These are phyloP conservation scores for Iris macrosiphon DNA, from an alignment of 106 monocot species.

Conservation along the genomic window DNA sequence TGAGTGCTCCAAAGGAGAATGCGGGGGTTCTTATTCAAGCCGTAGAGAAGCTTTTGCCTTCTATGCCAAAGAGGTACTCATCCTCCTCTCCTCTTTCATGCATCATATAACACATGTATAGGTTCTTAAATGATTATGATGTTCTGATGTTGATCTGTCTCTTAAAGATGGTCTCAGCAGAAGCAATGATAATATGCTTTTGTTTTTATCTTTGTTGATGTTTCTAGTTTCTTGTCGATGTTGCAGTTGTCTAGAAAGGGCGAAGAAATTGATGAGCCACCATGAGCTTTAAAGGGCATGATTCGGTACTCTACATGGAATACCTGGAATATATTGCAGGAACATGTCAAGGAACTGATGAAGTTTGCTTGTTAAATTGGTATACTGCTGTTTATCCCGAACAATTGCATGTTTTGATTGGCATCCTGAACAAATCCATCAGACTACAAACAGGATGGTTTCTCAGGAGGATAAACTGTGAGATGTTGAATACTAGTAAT, in stretches of 20 bases:
- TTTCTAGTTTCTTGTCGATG: not conserved
- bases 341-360: too few relatives aligned
- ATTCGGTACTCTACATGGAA: not conserved
- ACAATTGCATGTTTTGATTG: too few relatives aligned
- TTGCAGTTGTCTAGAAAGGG: slow-evolving; percentile 33
- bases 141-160: not conserved
- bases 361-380: too few relatives aligned
- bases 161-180: too few relatives aligned
- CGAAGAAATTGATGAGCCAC: slow-evolving; percentile 24
- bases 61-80: slow-evolving; percentile 47
- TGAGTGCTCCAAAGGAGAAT: slow-evolving; percentile 7
- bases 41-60: slow-evolving; percentile 38
- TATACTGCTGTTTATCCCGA: too few relatives aligned
- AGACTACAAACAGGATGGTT: too few relatives aligned
- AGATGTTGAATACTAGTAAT: too few relatives aligned
- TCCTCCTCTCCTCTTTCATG: not conserved
- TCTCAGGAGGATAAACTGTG: too few relatives aligned
- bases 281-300: not conserved
- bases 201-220: not conserved
- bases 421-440: too few relatives aligned
- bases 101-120: not conserved
- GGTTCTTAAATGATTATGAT: not conserved
- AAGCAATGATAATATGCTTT: not conserved
- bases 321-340: not conserved
- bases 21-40: slow-evolving; percentile 27